Percentiles rank a stretch among this genome's conserved stretches.
Conservation (phyloP, 1,284 basidiomycete species). For the Puccinia novopanici region DNA sequence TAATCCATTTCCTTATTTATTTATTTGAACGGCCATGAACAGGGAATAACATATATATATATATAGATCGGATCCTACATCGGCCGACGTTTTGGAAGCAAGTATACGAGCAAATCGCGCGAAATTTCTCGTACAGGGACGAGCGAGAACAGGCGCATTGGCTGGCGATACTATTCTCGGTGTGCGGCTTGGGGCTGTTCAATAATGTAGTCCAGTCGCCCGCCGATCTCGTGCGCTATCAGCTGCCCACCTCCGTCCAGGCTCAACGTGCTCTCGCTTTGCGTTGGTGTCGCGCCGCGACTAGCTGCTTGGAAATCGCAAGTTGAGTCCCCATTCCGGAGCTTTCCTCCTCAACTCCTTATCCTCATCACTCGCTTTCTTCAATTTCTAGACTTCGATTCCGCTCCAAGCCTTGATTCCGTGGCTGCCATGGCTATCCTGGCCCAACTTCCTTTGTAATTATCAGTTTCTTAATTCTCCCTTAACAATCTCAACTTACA, state of each 20-base stretch:
- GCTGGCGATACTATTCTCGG: constrained; percentile 46
- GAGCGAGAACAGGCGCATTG: constrained; percentile 29
- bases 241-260: constrained; percentile 8
- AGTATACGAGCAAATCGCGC: constrained; percentile 22
- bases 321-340: neutral
- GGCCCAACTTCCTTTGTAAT: constrained; percentile 39
- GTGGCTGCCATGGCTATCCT: constrained; percentile 43
- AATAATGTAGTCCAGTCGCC: constrained; percentile 21
- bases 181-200: constrained; percentile 43
- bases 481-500: neutral
- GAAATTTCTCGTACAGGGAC: constrained; percentile 23
- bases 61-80: constrained; percentile 28
- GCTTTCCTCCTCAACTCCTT: too few relatives aligned
- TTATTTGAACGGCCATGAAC: too few relatives aligned
- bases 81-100: constrained; percentile 17
- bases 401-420: constrained; percentile 17
- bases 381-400: neutral
- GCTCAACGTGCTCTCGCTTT: constrained; percentile 31
- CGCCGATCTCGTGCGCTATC: neutral
- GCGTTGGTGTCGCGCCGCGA: constrained; percentile 29
- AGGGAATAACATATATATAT: too few relatives aligned
- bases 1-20: too few relatives aligned
- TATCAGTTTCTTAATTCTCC: neutral
- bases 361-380: neutral
- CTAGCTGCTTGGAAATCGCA: constrained; percentile 37